These are phyloP conservation scores for Suillus brevipes DNA, from an alignment of 768 basidiomycete species.

Conservation along the genomic window DNA sequence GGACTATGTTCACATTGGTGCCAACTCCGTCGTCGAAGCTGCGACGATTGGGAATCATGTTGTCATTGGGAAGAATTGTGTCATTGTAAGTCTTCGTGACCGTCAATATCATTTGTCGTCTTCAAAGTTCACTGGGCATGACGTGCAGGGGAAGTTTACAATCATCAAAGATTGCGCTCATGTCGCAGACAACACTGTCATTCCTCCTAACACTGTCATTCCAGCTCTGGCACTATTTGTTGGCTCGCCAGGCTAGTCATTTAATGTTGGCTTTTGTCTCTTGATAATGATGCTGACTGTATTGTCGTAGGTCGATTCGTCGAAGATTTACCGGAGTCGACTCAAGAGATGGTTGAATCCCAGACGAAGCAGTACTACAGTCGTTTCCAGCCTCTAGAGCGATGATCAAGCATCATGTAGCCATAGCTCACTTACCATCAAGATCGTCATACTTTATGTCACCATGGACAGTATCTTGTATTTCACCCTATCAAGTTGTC, in stretches of 20 bases:
- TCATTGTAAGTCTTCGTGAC: conserved; percentile 63
- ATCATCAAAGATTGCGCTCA: conserved; percentile 95
- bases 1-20: conserved; percentile 92
- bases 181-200: conserved; percentile 84
- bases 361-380: conserved; percentile 84
- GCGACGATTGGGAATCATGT: conserved; percentile 93
- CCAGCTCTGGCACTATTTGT: conserved; percentile 83
- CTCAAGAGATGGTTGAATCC: conserved; percentile 87
- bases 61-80: conserved; percentile 92
- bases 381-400: conserved; percentile 69
- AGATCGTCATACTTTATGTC: conserved; percentile 6
- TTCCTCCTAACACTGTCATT: conserved; percentile 91
- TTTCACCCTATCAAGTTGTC: not conserved
- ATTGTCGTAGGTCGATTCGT: conserved; percentile 64
- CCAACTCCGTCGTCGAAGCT: conserved; percentile 88
- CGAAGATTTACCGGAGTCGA: conserved; percentile 89
- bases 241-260: conserved; percentile 82
- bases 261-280: not conserved
- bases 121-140: not conserved
- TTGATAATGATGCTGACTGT: conserved; percentile 2
- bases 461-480: not conserved
- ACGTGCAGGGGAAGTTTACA: conserved; percentile 83
- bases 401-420: conserved; percentile 16
- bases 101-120: not conserved
- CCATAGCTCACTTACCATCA: conserved; percentile 5